A percentile compares a stretch with the other conserved stretches of the same genome.
phyloP scores from a whole-genome alignment of 257 asterid species.

The Linderniella brevidens region DNA sequence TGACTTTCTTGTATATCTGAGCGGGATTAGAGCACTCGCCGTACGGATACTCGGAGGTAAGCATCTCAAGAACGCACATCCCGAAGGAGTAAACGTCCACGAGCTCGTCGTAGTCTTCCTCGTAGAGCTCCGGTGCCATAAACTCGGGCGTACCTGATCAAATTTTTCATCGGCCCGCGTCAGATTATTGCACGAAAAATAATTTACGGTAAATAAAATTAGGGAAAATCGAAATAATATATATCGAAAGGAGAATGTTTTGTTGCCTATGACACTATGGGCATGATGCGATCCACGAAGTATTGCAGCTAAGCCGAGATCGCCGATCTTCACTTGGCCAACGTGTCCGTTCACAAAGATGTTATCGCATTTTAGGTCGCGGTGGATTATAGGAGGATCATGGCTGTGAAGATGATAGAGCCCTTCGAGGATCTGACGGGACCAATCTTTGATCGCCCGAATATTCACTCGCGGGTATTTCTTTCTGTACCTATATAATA shows the following conservation, averaged over 20 bases:
- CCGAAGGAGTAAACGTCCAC: slow-evolving; percentile 77
- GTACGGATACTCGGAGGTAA: slow-evolving; percentile 64
- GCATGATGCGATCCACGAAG: slow-evolving; percentile 50
- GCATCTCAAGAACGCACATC: slow-evolving; percentile 75
- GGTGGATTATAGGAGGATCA: slow-evolving; percentile 70
- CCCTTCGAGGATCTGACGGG: slow-evolving; percentile 56
- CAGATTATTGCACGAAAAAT: background rate
- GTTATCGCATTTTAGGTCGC: slow-evolving; percentile 75
- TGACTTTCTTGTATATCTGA: slow-evolving; percentile 92
- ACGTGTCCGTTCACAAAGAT: slow-evolving; percentile 71
- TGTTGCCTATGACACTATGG: slow-evolving; percentile 74
- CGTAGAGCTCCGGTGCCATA: slow-evolving; percentile 80
- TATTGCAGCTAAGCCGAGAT: slow-evolving; percentile 66
- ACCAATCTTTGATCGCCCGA: slow-evolving; percentile 52
- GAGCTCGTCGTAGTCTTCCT: slow-evolving; percentile 67
- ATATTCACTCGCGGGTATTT: slow-evolving; percentile 31
- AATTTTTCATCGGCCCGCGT: background rate
- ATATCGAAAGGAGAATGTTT: background rate
- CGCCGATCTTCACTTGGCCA: slow-evolving; percentile 75
- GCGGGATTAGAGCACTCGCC: slow-evolving; percentile 78
- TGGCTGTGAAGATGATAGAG: slow-evolving; percentile 50
- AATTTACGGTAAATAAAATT: too few species aligned
- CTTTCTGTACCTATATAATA: slow-evolving; percentile 35
- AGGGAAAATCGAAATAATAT: too few species aligned
- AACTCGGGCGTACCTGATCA: slow-evolving; percentile 73